A percentile compares a stretch with the other conserved stretches of the same genome.
Evolutionary conservation across 176 grass and related monocot species (phyloP).

Genomic region (Hyparrhenia diplandra): DNA sequence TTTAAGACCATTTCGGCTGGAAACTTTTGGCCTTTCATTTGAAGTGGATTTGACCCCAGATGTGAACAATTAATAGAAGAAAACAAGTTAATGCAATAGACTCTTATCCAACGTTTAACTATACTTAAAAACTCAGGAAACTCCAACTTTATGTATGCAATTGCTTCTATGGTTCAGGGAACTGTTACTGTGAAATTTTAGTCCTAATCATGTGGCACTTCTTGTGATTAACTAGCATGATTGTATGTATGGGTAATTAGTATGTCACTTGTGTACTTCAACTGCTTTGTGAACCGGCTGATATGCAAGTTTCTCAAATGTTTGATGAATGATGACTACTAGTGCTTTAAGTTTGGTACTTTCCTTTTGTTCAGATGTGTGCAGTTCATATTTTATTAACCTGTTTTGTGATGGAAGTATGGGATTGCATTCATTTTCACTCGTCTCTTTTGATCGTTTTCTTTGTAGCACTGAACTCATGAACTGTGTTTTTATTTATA

Average conservation of each 20-base stretch:
- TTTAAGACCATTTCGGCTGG: background rate
- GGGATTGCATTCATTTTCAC: background rate
- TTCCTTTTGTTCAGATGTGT: too few species aligned
- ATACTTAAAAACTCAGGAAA: background rate
- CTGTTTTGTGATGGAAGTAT: conserved; percentile 14
- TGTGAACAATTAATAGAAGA: background rate
- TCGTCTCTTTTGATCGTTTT: background rate
- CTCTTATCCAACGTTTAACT: background rate
- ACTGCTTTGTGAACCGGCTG: background rate
- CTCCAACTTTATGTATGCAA: background rate
- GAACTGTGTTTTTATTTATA: background rate
- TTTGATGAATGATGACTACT: background rate
- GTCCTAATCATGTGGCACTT: background rate
- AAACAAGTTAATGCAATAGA: background rate
- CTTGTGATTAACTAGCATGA: background rate
- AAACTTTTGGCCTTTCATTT: background rate
- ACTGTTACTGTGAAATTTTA: background rate
- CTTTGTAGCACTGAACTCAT: conserved; percentile 16
- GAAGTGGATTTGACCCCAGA: background rate
- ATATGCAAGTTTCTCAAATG: background rate
- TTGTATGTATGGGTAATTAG: background rate
- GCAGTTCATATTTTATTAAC: too few species aligned
- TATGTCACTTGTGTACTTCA: background rate
- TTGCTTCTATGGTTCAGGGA: background rate
- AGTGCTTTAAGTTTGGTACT: too few species aligned